phyloP scores from a whole-genome alignment of 2,329 filamentous ascomycete species.

The Thermothelomyces thermophilus region DNA sequence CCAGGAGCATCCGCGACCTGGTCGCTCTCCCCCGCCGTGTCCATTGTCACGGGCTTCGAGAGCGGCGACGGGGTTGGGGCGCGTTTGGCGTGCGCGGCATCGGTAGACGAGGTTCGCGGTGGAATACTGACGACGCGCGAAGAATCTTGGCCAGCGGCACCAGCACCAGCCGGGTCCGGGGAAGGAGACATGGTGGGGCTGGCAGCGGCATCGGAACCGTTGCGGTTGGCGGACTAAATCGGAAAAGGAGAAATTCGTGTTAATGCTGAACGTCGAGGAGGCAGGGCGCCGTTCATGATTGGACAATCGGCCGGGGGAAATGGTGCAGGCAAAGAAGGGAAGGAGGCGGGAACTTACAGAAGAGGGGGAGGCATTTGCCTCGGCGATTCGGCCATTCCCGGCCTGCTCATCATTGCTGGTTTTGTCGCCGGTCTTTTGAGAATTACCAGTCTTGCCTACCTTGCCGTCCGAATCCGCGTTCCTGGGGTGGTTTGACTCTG shows the following conservation, averaged over 20 bases:
- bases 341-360: slow-evolving; percentile 51
- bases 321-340: slow-evolving; percentile 6
- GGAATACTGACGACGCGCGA: slow-evolving; percentile 52
- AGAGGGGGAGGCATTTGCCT: slow-evolving; percentile 34
- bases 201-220: slow-evolving; percentile 43
- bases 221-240: slow-evolving; percentile 54
- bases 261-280: slow-evolving; percentile 35
- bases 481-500: slow-evolving; percentile 31
- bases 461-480: slow-evolving; percentile 36
- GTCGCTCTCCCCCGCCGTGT: slow-evolving; percentile 39
- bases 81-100: slow-evolving; percentile 53
- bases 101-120: slow-evolving; percentile 56
- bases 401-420: slow-evolving; percentile 37
- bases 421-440: slow-evolving; percentile 32
- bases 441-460: slow-evolving; percentile 30
- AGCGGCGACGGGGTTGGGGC: slow-evolving; percentile 63
- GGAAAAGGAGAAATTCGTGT: slow-evolving; percentile 35
- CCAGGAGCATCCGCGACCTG: slow-evolving; percentile 25
- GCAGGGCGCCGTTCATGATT: slow-evolving; percentile 33
- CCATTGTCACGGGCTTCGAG: slow-evolving; percentile 63
- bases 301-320: slow-evolving; percentile 31
- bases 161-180: slow-evolving; percentile 39
- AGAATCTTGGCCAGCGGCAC: slow-evolving; percentile 45
- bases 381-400: slow-evolving; percentile 49
- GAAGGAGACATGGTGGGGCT: slow-evolving; percentile 46